A percentile compares a stretch with the other conserved stretches of the same genome.
Evolutionary conservation across 2,329 filamentous ascomycete species (phyloP).

Genomic region (Salinomyces thailandicus): DNA sequence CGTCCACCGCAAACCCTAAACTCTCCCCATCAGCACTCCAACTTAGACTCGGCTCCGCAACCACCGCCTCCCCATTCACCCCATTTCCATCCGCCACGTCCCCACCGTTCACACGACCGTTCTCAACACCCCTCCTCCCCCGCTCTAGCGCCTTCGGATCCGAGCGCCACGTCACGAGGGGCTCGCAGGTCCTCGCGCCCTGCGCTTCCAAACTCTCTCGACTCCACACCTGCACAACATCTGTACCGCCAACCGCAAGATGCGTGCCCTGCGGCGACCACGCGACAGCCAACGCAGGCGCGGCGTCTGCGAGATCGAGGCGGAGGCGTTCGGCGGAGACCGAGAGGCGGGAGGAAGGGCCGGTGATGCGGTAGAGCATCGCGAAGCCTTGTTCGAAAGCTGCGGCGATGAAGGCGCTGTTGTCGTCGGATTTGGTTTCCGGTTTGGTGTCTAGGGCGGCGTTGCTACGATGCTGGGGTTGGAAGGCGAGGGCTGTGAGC

Average conservation of each 20-base stretch:
- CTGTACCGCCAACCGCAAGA: slow-evolving; percentile 35
- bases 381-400: slow-evolving; percentile 31
- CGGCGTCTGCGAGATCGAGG: slow-evolving; percentile 15
- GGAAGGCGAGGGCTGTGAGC: slow-evolving; percentile 33
- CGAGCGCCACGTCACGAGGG: slow-evolving; percentile 21
- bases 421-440: slow-evolving; percentile 6
- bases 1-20: slow-evolving; percentile 34
- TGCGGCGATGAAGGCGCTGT: slow-evolving; percentile 25
- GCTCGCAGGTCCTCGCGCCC: slow-evolving; percentile 7
- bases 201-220: slow-evolving; percentile 11
- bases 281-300: slow-evolving; percentile 30
- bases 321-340: slow-evolving; percentile 6
- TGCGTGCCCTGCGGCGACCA: slow-evolving; percentile 35
- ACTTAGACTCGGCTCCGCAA: slow-evolving; percentile 29
- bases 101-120: slow-evolving; percentile 11
- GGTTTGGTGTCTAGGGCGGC: slow-evolving; percentile 3
- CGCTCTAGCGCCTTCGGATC: slow-evolving; percentile 8
- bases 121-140: slow-evolving; percentile 9
- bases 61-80: slow-evolving; percentile 3
- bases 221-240: slow-evolving; percentile 37
- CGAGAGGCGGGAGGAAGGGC: slow-evolving; percentile 3
- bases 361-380: slow-evolving; percentile 30
- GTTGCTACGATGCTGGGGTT: slow-evolving; percentile 11
- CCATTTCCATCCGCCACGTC: slow-evolving; percentile 4
- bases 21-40: slow-evolving; percentile 47